Percentiles rank a stretch among this genome's conserved stretches.
Conservation (phyloP, 495 filamentous ascomycete genomes). For the Geoglossum glabrum region DNA sequence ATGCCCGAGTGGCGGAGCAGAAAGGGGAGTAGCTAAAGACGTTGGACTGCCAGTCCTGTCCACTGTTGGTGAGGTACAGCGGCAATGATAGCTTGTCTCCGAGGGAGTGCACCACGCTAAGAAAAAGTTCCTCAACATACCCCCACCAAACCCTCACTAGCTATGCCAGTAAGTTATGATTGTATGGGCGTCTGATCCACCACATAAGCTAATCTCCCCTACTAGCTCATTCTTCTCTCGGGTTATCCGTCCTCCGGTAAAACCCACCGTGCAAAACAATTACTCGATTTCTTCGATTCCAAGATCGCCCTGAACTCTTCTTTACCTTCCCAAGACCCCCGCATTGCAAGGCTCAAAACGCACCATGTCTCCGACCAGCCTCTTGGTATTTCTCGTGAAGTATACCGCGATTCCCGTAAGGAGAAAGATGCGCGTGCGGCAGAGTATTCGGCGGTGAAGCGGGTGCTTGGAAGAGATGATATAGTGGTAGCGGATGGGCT, state of each 20-base stretch:
- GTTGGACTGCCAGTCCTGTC: too few species aligned
- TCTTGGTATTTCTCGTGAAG: slow-evolving; percentile 37
- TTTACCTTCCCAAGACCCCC: slow-evolving; percentile 23
- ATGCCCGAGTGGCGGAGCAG: too few species aligned
- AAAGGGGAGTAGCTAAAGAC: too few species aligned
- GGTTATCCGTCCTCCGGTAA: slow-evolving; percentile 89
- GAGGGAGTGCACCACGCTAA: too few species aligned
- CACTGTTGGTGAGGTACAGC: too few species aligned
- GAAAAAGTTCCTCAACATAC: not conserved
- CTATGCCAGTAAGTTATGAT: not conserved
- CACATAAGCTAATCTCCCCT: not conserved
- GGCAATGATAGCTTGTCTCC: too few species aligned
- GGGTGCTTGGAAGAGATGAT: slow-evolving; percentile 52
- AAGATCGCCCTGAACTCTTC: slow-evolving; percentile 25
- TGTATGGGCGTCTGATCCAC: not conserved
- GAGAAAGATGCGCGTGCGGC: slow-evolving; percentile 90
- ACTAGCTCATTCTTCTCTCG: slow-evolving; percentile 79
- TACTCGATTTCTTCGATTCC: slow-evolving; percentile 40
- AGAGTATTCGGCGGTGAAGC: slow-evolving; percentile 68
- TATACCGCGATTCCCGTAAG: slow-evolving; percentile 44
- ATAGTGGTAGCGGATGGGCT: slow-evolving; percentile 78
- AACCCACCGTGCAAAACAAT: slow-evolving; percentile 64
- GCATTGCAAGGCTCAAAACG: slow-evolving; percentile 36
- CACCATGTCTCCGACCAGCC: slow-evolving; percentile 48
- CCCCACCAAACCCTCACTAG: not conserved